phyloP scores from a whole-genome alignment of 148 eudicot genomes.

The Dysphania ambrosioides region DNA sequence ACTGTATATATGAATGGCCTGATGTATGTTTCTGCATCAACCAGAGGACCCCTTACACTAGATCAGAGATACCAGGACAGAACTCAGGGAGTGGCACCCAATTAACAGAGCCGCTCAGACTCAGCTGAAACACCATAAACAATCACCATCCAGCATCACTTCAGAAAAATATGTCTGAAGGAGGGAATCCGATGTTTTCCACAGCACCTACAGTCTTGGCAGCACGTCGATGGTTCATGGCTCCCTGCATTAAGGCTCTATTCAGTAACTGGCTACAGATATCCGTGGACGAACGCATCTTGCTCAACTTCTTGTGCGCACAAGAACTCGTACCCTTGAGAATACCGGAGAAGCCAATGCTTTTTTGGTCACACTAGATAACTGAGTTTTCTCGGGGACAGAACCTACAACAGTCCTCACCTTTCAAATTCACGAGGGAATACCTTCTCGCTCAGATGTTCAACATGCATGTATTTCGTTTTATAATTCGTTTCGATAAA shows the following conservation, averaged over 20 bases:
- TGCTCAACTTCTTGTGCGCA: conserved; percentile 32
- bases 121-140: not conserved
- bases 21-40: no score
- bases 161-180: conserved; percentile 11
- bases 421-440: not conserved
- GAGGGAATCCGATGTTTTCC: conserved; percentile 60
- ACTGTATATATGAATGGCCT: no score
- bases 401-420: conserved; percentile 41
- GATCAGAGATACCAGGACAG: not conserved
- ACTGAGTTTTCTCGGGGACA: conserved; percentile 31
- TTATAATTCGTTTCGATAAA: no score
- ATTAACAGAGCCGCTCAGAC: no score
- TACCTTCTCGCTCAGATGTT: no score
- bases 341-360: not conserved
- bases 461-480: no score
- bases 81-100: no score
- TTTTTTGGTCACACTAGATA: conserved; percentile 14
- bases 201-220: conserved; percentile 70
- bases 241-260: conserved; percentile 50
- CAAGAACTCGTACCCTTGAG: conserved; percentile 20
- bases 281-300: conserved; percentile 50
- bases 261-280: conserved; percentile 72
- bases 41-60: not conserved
- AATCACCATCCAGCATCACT: not conserved
- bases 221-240: conserved; percentile 44